These are phyloP conservation scores for Bathelium albidoporum DNA, from an alignment of 495 filamentous ascomycete genomes.

Conservation along the genomic window DNA sequence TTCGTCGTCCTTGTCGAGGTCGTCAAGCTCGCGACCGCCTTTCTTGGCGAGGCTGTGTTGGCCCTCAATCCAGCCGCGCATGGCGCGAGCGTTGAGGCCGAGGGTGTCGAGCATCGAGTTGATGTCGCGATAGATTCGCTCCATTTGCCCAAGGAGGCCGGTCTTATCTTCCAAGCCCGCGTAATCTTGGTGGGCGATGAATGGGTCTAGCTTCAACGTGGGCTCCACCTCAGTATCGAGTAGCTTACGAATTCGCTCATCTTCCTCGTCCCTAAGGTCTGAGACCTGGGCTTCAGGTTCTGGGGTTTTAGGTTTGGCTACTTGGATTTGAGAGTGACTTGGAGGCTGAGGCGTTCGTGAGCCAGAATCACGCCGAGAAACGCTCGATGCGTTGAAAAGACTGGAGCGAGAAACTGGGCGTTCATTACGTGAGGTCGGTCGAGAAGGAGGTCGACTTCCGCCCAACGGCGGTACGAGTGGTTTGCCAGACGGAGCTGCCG, in stretches of 20 bases:
- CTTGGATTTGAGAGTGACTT: conserved; percentile 25
- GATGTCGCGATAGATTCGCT: conserved; percentile 80
- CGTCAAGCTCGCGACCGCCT: conserved; percentile 39
- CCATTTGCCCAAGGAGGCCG: conserved; percentile 66
- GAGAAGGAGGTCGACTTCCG: neutral
- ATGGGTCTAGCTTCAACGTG: conserved; percentile 45
- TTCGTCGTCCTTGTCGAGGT: conserved; percentile 44
- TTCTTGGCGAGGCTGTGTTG: conserved; percentile 45
- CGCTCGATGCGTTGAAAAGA: neutral
- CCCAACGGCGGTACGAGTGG: neutral
- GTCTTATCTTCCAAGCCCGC: conserved; percentile 46
- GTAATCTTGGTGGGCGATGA: conserved; percentile 64
- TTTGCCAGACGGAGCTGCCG: conserved; percentile 2
- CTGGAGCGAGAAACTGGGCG: neutral
- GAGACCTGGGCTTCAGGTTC: conserved; percentile 32
- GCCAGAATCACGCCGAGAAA: neutral
- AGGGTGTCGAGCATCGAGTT: conserved; percentile 94
- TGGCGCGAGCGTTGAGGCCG: conserved; percentile 70
- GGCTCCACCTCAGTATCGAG: conserved; percentile 44
- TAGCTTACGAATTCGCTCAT: conserved; percentile 49
- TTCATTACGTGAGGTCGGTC: neutral
- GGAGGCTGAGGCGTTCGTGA: neutral
- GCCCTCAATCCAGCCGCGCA: conserved; percentile 60
- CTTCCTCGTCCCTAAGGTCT: conserved; percentile 50
- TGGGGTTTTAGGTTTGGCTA: conserved; percentile 28